phyloP scores from a whole-genome alignment of 2,329 filamentous ascomycete species.

The Trichophaea hybrida region DNA sequence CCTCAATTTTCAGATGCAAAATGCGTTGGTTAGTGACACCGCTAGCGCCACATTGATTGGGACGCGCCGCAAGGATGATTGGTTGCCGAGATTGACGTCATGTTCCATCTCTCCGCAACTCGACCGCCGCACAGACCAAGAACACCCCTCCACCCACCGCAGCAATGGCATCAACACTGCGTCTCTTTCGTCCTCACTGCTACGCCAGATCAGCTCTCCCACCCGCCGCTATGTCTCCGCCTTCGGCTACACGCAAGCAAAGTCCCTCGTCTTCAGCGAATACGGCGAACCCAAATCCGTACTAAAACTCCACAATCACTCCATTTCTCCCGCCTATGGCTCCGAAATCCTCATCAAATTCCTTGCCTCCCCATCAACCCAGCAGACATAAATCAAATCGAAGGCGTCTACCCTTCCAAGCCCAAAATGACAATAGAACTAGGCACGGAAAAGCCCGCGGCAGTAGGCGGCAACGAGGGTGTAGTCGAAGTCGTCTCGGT shows the following conservation, averaged over 20 bases:
- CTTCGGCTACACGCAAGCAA: constrained; percentile 65
- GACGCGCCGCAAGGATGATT: too few species aligned
- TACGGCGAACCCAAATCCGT: constrained; percentile 64
- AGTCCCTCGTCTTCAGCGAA: constrained; percentile 61
- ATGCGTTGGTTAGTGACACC: too few species aligned
- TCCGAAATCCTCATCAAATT: constrained; percentile 64
- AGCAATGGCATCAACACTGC: constrained; percentile 20
- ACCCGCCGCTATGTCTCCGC: constrained; percentile 10
- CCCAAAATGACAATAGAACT: constrained; percentile 62
- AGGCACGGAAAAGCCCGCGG: constrained; percentile 60
- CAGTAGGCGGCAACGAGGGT: constrained; percentile 78
- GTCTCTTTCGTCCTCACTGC: constrained; percentile 25
- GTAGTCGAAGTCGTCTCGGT: constrained; percentile 56
- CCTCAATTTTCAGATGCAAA: too few species aligned
- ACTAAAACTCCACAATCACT: constrained; percentile 54
- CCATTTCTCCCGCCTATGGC: constrained; percentile 60
- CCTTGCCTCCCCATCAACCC: constrained; percentile 91
- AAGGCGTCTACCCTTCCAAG: constrained; percentile 85
- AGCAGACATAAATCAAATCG: constrained; percentile 84
- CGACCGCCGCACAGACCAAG: not conserved
- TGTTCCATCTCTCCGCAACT: not conserved
- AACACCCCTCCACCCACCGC: not conserved
- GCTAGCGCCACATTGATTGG: too few species aligned
- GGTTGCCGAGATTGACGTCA: too few species aligned
- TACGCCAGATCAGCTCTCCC: constrained; percentile 37